These are phyloP conservation scores for Scopulariopsis brevicaulis DNA, from an alignment of 2,329 filamentous ascomycete species.

Conservation along the genomic window DNA sequence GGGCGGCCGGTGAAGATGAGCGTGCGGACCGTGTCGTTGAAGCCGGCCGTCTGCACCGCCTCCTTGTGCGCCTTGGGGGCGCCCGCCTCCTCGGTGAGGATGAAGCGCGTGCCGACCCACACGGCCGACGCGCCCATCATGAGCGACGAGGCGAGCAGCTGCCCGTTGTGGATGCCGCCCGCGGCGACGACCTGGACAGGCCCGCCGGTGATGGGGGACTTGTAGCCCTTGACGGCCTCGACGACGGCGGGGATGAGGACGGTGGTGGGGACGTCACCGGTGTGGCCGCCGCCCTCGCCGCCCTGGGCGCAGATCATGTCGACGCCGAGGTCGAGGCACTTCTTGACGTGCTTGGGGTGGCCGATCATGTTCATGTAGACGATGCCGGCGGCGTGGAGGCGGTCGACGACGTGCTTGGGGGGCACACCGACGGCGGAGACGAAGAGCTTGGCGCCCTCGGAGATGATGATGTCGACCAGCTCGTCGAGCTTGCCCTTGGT, in stretches of 20 bases:
- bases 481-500: constrained; percentile 96
- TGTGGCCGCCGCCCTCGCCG: constrained; percentile 94
- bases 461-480: constrained; percentile 85
- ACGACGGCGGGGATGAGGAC: constrained; percentile 89
- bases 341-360: constrained; percentile 97
- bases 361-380: constrained; percentile 99
- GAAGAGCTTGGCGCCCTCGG: constrained; percentile 83
- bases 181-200: constrained; percentile 89
- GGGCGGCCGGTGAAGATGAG: constrained; percentile 98
- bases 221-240: constrained; percentile 67
- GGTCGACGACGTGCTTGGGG: constrained; percentile 78
- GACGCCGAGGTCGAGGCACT: constrained; percentile 82
- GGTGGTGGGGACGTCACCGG: constrained; percentile 83
- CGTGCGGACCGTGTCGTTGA: constrained; percentile 92
- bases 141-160: constrained; percentile 77
- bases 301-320: constrained; percentile 99
- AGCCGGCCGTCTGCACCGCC: constrained; percentile 79
- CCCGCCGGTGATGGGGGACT: constrained; percentile 74
- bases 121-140: constrained; percentile 89
- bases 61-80: constrained; percentile 92
- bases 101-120: constrained; percentile 95
- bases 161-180: constrained; percentile 87
- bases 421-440: constrained; percentile 94
- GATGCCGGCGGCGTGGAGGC: constrained; percentile 75
- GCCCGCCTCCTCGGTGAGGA: constrained; percentile 87